Evolutionary conservation across 139 green algal genomes (phyloP).

Genomic region (Chara braunii): DNA sequence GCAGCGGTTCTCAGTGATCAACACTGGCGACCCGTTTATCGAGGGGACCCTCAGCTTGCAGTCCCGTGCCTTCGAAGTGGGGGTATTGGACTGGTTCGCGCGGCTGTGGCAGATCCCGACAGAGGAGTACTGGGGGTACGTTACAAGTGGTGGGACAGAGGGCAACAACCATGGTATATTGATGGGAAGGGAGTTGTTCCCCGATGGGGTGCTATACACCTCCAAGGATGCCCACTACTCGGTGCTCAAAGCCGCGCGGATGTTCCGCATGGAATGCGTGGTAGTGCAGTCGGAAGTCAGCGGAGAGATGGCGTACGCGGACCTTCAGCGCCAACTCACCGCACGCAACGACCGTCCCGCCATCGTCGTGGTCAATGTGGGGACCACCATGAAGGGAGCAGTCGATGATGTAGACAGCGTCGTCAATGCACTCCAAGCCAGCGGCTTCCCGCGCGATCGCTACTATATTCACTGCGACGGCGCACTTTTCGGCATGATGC

Average conservation of each 20-base stretch:
- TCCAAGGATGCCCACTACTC: slow-evolving; percentile 82
- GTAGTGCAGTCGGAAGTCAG: slow-evolving; percentile 60
- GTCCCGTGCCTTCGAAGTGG: slow-evolving; percentile 80
- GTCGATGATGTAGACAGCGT: slow-evolving; percentile 48
- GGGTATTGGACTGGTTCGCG: slow-evolving; percentile 95
- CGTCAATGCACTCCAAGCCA: slow-evolving; percentile 26
- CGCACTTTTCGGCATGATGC: slow-evolving; percentile 66
- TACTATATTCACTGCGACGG: slow-evolving; percentile 98
- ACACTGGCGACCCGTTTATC: slow-evolving; percentile 93
- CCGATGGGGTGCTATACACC: slow-evolving; percentile 67
- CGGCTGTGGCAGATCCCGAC: slow-evolving; percentile 88
- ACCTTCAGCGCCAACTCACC: slow-evolving; percentile 51
- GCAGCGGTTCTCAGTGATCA: slow-evolving; percentile 98
- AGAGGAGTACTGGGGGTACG: slow-evolving; percentile 93
- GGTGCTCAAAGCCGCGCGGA: slow-evolving; percentile 76
- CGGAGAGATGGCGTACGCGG: slow-evolving; percentile 85
- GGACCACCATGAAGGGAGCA: slow-evolving; percentile 79
- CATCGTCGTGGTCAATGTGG: slow-evolving; percentile 91
- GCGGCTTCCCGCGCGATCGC: slow-evolving; percentile 59
- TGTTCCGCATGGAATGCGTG: slow-evolving; percentile 78
- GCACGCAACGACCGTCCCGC: slow-evolving; percentile 63
- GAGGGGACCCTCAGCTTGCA: slow-evolving; percentile 94
- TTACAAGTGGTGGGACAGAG: slow-evolving; percentile 97
- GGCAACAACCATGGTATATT: slow-evolving; percentile 96
- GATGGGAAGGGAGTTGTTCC: slow-evolving; percentile 56